Evolutionary conservation across 23 red algal species (phyloP).

Genomic region (Agarophyton chilense): DNA sequence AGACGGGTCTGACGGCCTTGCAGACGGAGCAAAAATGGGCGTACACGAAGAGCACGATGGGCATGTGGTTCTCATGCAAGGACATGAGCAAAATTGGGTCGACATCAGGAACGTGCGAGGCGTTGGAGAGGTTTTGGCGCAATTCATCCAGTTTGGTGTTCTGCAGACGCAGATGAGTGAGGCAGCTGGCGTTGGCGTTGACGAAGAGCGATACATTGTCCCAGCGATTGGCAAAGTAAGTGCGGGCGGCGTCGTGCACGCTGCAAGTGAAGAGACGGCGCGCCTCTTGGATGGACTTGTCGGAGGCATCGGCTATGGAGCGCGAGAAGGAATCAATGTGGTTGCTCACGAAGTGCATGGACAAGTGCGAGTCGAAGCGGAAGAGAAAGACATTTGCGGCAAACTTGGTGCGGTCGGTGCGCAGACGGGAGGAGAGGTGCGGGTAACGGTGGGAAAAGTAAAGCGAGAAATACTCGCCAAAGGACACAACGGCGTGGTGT

Average conservation of each 20-base stretch:
- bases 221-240: conserved; percentile 58
- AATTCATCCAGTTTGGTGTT: conserved; percentile 30
- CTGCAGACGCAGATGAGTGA: conserved; percentile 38
- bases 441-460: conserved; percentile 32
- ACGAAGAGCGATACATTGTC: conserved; percentile 29
- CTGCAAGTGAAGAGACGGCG: conserved; percentile 29
- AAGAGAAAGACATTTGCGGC: conserved; percentile 63
- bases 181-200: conserved; percentile 32
- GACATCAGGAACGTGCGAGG: conserved; percentile 10
- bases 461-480: conserved; percentile 28
- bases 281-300: conserved; percentile 54
- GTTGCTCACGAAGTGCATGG: conserved; percentile 38
- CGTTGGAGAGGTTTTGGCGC: not conserved
- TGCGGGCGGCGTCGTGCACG: conserved; percentile 29
- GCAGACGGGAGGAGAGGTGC: conserved; percentile 6
- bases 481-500: not conserved
- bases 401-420: conserved; percentile 21
- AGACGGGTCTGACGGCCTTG: conserved; percentile 50
- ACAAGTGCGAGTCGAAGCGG: conserved; percentile 59
- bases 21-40: conserved; percentile 77
- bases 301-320: conserved; percentile 43
- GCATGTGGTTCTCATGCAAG: conserved; percentile 33
- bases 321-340: conserved; percentile 46
- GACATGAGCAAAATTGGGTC: conserved; percentile 46
- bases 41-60: conserved; percentile 59